Evolutionary conservation across 2,329 filamentous ascomycete species (phyloP), one percentile per base, ranked within the genome.

Genomic region (Chaetomium globosum): DNA sequence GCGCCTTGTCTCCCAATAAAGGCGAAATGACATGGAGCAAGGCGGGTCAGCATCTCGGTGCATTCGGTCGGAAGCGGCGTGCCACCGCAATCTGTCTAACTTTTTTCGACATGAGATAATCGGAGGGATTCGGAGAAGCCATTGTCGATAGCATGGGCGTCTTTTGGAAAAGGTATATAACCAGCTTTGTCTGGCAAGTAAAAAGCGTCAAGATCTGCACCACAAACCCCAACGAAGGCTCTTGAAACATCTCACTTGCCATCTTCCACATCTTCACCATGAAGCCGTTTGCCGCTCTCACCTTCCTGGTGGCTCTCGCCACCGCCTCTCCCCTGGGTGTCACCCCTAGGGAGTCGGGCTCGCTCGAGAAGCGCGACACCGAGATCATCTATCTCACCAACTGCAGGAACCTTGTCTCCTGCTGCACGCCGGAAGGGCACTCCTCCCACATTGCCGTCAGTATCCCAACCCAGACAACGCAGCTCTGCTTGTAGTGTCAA

Each of bases 371-470:
- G 55, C 55, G 55, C 28, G 61, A 64, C 55, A 59, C 61, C 33
- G 61, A 64, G 26, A 59, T 59, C 48, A 5, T 64, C 48, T 64
- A 64, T 49, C 61, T 64, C 19, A 9, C 23, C 33, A 64, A 64
- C 55, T 64, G 55, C 61, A 23, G 21, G 7, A 7, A 36, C 49
- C 1, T 21, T 4, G 30, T 49, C 48, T 64, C 61, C 26, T 54
- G 61, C 61, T 64, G 61, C 61, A 16, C 10, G 4, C 33, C 61
- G 0, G 55, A 64, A 4, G 28, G n/a, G 1, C 54, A 64, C 61
- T 36, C 23, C 19, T 63, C 54, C 23, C n/a, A 36, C 6, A 59
- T 64, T 26, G 19, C 12, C n/a, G 61, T 64, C 46, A 2, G 61
- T 52, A 3, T 4, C 19, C n/a, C 16, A 10, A 6, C 60, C 21